Evolutionary conservation across 108 stramenopile species (phyloP).

Genomic region (Skeletonema menzelii): DNA sequence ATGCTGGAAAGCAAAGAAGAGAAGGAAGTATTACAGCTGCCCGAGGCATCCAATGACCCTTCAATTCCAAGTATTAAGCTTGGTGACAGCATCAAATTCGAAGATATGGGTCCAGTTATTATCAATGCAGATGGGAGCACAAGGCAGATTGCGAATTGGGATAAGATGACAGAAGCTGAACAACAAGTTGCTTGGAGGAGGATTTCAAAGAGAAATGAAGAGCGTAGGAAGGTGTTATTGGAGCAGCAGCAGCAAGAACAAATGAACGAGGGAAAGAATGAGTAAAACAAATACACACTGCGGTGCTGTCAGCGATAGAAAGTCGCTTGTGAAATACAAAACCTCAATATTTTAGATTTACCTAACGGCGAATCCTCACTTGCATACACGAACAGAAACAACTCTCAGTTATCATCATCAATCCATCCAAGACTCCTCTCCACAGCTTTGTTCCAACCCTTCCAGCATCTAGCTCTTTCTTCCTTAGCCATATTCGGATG

Average conservation of each 20-base stretch:
- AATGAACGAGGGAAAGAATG: background rate
- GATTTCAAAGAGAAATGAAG: slow-evolving; percentile 84
- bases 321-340: background rate
- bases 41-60: slow-evolving; percentile 42
- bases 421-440: slow-evolving; percentile 86
- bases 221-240: slow-evolving; percentile 61
- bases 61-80: slow-evolving; percentile 64
- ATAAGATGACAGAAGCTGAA: slow-evolving; percentile 74
- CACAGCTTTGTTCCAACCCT: slow-evolving; percentile 93
- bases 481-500: slow-evolving; percentile 65
- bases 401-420: slow-evolving; percentile 22
- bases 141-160: slow-evolving; percentile 84
- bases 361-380: background rate
- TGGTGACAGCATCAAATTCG: slow-evolving; percentile 78
- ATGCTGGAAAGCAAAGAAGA: background rate
- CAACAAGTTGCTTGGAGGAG: slow-evolving; percentile 85
- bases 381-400: background rate
- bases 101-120: slow-evolving; percentile 85
- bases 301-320: no score
- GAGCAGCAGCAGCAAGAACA: slow-evolving; percentile 51
- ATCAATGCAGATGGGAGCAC: slow-evolving; percentile 84
- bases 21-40: slow-evolving; percentile 39
- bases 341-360: background rate
- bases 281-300: background rate
- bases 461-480: slow-evolving; percentile 62